Evolutionary conservation across 1,139 yeast genomes (phyloP), one percentile per base, ranked within the genome.

Genomic region (Blastobotrys petasosporus): DNA sequence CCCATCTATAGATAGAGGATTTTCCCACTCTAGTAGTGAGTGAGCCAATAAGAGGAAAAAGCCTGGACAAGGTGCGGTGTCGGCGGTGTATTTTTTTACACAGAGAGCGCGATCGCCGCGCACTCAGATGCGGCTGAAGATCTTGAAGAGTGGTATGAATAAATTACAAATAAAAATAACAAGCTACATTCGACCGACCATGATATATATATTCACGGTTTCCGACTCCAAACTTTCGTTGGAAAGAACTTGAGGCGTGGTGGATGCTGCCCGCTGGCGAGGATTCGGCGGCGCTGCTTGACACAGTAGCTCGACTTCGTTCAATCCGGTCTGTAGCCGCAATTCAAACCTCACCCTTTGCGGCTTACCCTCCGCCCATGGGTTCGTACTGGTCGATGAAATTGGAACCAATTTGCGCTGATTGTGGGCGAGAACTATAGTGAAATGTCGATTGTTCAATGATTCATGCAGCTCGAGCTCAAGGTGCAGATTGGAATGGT

Each of bases 401-500:
- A 52, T 42, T 15, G 64, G 62, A 25, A 48, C 47, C 25, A 60
- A 40, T 37, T 51, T 51, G 13, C 56, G 52, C 15, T 54, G 47
- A 43, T 61, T 61, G 46, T 55, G 64, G 4, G 49, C 42, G 13
- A 62, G 51, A 11, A 40, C 34, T 7, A 60, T 46, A 28, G 49
- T 48, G 52, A 56, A 57, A 37, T 56, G 54, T n/a, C 63, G 55
- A 32, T 47, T 42, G 38, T 58, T 54, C 39, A 66, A 49, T n/a
- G 52, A 48, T 32, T 56, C 55, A 51, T 64, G 57, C 32, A 66
- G 52, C 32, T 51, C 51, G 12, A 62, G 59, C 7, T 58, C 49
- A 32, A 66, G 46, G 32, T 57, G 54, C 45, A 66, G 46, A 7
- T 62, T 55, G 29, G 58, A 58, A 47, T 65, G 69, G 50, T 58